Conservation (phyloP, 192 early-diverging fungal genomes). For the Coemansia sp. region DNA sequence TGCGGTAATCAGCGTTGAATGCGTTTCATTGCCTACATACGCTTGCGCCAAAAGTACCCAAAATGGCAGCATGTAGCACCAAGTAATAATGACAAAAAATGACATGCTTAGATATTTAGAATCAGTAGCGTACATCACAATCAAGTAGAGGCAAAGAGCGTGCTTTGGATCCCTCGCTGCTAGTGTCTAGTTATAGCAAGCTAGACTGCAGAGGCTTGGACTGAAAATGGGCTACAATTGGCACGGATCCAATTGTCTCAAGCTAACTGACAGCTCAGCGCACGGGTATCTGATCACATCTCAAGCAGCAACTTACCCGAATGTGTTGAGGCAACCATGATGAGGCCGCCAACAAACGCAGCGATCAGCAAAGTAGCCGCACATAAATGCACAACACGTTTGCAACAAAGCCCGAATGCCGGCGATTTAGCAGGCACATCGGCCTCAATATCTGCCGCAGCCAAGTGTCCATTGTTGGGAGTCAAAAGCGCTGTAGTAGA, state of each 20-base stretch:
- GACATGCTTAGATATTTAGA: neutral
- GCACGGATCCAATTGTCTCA: no score
- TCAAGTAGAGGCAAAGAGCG: neutral
- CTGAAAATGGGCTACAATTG: neutral
- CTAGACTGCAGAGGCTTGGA: neutral
- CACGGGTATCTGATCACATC: neutral
- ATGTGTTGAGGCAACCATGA: constrained; percentile 7
- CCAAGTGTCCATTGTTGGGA: neutral
- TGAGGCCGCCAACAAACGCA: constrained; percentile 30
- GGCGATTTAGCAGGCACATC: neutral
- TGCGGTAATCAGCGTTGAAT: constrained; percentile 36
- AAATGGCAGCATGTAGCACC: neutral
- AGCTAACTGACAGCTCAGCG: no score
- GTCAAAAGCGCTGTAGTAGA: constrained; percentile 16
- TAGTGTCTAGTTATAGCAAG: neutral
- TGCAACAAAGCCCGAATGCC: neutral
- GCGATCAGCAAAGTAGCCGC: constrained; percentile 8
- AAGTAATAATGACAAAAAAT: neutral
- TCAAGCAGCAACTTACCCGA: constrained; percentile 12
- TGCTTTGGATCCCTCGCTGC: neutral
- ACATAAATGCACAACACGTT: constrained; percentile 12
- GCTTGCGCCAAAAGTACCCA: neutral
- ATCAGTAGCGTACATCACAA: neutral
- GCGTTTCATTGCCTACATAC: constrained; percentile 18
- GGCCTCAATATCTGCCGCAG: constrained; percentile 4